Evolutionary conservation across 2,329 filamentous ascomycete species (phyloP), one percentile per base, ranked within the genome.

Genomic region (Xylaria sp.): DNA sequence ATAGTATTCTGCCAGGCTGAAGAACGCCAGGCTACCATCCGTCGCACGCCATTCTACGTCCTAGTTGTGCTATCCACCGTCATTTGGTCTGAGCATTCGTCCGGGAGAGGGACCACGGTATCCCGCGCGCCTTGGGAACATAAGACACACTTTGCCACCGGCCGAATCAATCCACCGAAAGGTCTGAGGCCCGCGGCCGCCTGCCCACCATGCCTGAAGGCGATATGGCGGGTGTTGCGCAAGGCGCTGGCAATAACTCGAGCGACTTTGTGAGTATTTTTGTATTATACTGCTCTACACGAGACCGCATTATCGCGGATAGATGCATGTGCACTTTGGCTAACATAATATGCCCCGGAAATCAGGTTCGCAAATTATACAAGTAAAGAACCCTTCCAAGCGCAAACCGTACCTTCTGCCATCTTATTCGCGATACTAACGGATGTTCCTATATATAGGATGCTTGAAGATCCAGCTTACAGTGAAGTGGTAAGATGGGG

Each of bases 391-490:
- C 73, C 57, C 56, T 44, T 50, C 63, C 54, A 54, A 74, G 65
- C 76, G 20, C 73, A 58, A 78, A 37, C 12, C 46, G 28, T 58
- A 44, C 39, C 64, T 50, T 57, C 52, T 39, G 12, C 51, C 20
- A 41, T 10, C 31, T 28, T 28, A 55, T 28, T 55, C 52, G 39
- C 20, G 15, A 67, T 73, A 72, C 75, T 75, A 74, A 81, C 82
- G 67, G 81, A 72, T 72, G 68, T n/a, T 15, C 1, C 50, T 74
- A 69, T 70, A 63, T 79, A 44, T 72, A 97, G 94, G 80, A 99
- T 99, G 96, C 86, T 99, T 77, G 95, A 98, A 82, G 97, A 97
- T 78, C 94, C 94, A 44, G 91, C 93, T 63, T 97, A 99, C 81
- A 90, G 94, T 76, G 91, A 92, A 70, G 94, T 98, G 70, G 96